These are phyloP conservation scores for Talaromyces sp. DNA, from an alignment of 2,329 filamentous ascomycete genomes.

Conservation along the genomic window DNA sequence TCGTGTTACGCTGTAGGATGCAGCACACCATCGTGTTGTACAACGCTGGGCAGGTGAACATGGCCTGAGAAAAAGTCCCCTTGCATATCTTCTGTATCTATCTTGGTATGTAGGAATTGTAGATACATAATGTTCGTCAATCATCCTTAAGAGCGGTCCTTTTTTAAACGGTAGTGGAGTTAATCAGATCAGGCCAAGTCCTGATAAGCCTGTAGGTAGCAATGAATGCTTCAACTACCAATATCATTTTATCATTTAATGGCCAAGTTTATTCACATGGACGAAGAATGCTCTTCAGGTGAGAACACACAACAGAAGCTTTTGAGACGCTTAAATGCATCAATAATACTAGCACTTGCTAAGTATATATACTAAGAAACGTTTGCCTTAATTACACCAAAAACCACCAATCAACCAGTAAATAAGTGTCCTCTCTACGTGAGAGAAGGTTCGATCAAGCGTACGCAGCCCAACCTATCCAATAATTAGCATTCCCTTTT, in stretches of 20 bases:
- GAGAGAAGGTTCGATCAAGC: not conserved
- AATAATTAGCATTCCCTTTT: slow-evolving; percentile 5
- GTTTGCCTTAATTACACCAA: not conserved
- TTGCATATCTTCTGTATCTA: slow-evolving; percentile 6
- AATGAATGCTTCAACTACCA: not conserved
- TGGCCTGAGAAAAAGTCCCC: not conserved
- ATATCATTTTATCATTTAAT: not conserved
- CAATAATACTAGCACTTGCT: slow-evolving; percentile 1
- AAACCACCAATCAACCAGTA: not conserved
- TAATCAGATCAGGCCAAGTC: not conserved
- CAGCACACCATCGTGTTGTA: not conserved
- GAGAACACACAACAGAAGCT: not conserved
- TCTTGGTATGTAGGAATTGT: slow-evolving; percentile 3
- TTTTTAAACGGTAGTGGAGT: not conserved
- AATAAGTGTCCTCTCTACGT: not conserved
- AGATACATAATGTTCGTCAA: not conserved
- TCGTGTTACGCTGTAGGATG: not conserved
- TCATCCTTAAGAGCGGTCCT: not conserved
- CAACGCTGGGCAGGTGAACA: not conserved
- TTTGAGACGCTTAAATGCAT: not conserved
- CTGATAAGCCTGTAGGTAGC: not conserved
- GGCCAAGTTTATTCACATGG: not conserved
- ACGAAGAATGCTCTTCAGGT: not conserved
- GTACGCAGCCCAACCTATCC: slow-evolving; percentile 50
- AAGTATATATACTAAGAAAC: not conserved